These are phyloP conservation scores for Odontarrhena argentea DNA, from an alignment of 345 rosid genomes.

Conservation along the genomic window DNA sequence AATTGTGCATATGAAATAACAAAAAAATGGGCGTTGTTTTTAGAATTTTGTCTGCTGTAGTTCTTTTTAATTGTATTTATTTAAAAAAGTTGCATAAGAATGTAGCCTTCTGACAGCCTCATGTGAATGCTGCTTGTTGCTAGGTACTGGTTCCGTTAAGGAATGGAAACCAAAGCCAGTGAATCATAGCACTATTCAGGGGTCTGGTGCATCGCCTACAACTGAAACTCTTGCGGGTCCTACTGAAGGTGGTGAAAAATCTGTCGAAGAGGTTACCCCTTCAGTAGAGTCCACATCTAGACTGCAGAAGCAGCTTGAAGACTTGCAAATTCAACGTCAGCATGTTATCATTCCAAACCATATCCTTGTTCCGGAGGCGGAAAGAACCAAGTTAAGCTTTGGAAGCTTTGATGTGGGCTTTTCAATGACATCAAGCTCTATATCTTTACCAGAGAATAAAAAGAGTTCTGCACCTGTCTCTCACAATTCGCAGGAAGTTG, in stretches of 20 bases:
- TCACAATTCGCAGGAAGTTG: constrained; percentile 63
- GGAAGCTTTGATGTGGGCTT: constrained; percentile 92
- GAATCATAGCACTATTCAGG: constrained; percentile 52
- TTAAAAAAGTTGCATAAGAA: not conserved
- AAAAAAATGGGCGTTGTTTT: constrained; percentile 10
- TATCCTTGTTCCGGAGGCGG: constrained; percentile 93
- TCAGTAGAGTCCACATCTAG: constrained; percentile 63
- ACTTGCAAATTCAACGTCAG: constrained; percentile 72
- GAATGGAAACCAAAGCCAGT: constrained; percentile 95
- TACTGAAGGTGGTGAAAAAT: constrained; percentile 50
- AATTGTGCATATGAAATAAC: constrained; percentile 4
- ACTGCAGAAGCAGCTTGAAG: constrained; percentile 74
- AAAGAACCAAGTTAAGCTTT: constrained; percentile 83
- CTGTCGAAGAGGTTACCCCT: constrained; percentile 48
- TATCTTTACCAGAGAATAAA: constrained; percentile 57
- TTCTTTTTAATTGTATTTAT: constrained; percentile 22
- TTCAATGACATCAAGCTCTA: constrained; percentile 50
- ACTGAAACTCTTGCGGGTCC: constrained; percentile 49
- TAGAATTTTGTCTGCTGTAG: not conserved
- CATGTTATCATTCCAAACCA: constrained; percentile 92
- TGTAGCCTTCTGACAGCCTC: constrained; percentile 25
- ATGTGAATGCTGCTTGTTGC: constrained; percentile 34
- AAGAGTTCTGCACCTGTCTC: constrained; percentile 64
- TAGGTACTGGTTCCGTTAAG: constrained; percentile 60
- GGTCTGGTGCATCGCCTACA: constrained; percentile 53